Evolutionary conservation across 805 yeast genomes (phyloP), one percentile per base, ranked within the genome.

Genomic region (Zygosaccharomyces pseudorouxii): DNA sequence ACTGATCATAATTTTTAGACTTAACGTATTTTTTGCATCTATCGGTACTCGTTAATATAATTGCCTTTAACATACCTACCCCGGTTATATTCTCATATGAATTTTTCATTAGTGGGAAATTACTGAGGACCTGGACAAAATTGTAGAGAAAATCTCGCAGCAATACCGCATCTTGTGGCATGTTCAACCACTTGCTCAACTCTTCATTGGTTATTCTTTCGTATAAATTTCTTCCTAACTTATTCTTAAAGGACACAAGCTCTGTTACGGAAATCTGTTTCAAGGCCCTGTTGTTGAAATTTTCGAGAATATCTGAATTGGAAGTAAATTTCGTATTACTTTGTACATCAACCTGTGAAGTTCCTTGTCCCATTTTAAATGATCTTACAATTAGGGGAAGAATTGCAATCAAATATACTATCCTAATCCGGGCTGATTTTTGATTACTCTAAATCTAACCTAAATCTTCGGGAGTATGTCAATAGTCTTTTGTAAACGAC

Each of bases 61-160:
- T 48, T 0, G 75, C 71, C 52, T 80, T 75, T 11, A 74, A 49
- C 38, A 79, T 48, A 3, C 74, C 75, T 3, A 69, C 65, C 3
- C 67, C 67, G 1, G 70, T 64, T 6, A 78, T 59, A 3, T 66
- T 55, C 9, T 59, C 61, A 4, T 56, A 59, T 27, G 60, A 53
- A 14, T 69, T 70, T 19, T 66, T 62, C 6, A 79, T 49, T 46
- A 79, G 71, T 0, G 87, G 87, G 55, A 75, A 77, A 23, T 68
- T 67, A 0, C 80, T 73, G 25, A 84, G 46, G 4, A 71, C 70
- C 27, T 65, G 62, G 12, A 79, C 60, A 4, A 77, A 62, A 5
- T 68, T 63, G 56, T 72, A 73, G 0, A 82, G 46, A 2, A 74
- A 30, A 5, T 66, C 61, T 0, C 69, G 58, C 0, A 71, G 62